Percentiles rank a stretch among this genome's conserved stretches.
Evolutionary conservation across 2,329 filamentous ascomycete species (phyloP).

Genomic region (Exophiala spinifera): DNA sequence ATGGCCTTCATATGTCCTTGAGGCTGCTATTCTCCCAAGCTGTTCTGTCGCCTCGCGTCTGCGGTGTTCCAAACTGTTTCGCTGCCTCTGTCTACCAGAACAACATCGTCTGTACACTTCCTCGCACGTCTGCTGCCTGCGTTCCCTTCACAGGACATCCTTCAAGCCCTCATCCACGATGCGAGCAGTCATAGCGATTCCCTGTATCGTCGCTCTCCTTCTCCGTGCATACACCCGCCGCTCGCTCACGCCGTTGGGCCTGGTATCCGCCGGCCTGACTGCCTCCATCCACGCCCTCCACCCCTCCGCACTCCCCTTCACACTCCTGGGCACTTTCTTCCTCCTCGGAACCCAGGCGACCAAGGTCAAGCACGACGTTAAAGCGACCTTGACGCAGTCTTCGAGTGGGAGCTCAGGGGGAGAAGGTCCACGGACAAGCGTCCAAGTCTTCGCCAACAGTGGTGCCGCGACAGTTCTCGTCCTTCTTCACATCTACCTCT

Average conservation of each 20-base stretch:
- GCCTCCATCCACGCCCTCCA: slow-evolving; percentile 82
- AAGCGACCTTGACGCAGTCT: slow-evolving; percentile 75
- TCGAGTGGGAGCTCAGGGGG: slow-evolving; percentile 67
- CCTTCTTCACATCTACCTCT: slow-evolving; percentile 31
- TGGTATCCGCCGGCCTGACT: slow-evolving; percentile 68
- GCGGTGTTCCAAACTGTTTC: no score
- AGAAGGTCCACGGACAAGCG: slow-evolving; percentile 76
- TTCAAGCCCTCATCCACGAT: slow-evolving; percentile 29
- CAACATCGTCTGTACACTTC: no score
- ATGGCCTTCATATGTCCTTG: background rate
- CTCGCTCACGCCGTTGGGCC: slow-evolving; percentile 73
- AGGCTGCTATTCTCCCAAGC: background rate
- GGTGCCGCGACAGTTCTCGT: slow-evolving; percentile 68
- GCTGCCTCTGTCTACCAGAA: no score
- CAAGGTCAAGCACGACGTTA: slow-evolving; percentile 84
- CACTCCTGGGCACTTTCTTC: slow-evolving; percentile 79
- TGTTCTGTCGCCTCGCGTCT: background rate
- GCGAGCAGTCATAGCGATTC: slow-evolving; percentile 44
- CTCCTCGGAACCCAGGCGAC: slow-evolving; percentile 78
- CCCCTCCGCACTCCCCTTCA: slow-evolving; percentile 90
- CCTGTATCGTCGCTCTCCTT: slow-evolving; percentile 56
- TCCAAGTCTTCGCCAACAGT: slow-evolving; percentile 91
- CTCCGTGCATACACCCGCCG: slow-evolving; percentile 68
- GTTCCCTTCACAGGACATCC: no score
- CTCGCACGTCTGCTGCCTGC: no score